Base-by-base conservation (phyloP, 2,329 filamentous ascomycete species). In the Fusarium aywerte region DNA sequence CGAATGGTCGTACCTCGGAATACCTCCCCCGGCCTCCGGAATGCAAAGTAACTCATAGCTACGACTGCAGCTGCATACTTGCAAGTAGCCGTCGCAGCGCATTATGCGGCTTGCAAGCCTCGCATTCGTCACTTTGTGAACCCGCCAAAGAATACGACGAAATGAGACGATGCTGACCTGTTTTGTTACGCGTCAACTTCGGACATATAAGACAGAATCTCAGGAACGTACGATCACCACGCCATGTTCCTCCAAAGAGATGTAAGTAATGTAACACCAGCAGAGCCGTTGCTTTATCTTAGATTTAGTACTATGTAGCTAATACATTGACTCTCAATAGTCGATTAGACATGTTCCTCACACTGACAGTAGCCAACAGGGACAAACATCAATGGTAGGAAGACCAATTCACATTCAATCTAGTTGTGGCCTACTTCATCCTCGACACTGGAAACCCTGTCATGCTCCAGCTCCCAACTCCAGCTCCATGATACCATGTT, bases 331-430 rank as follows among this genome's bases (percentile, higher is more conserved):
- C 20, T 18, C 29, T 23, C 10, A 20, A 31, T 12, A 12, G 11
- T 33, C n/a, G 35, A 45, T 32, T 27, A 33, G 27, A 25, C 12
- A 31, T 44, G 20, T 57, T 13, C 21, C 31, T 31, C n/a, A 36
- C 7, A 13, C 13, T 10, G 23, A 29, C 27, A 33, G 8, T 23
- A n/a, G 13, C 32, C 33, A 35, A 29, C 12, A 13, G 7, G 18
- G 44, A 61, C 23, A n/a, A 31, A 39, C 25, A 44, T 13, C 32
- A 52, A 49, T 25, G 45, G 31, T 20, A 49, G 45, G 31, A 54
- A 51, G 53, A 60, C 47, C 62, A 54, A 20, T 67, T 47, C 38
- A 40, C 55, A 54, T 68, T 68, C 66, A 69, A 67, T 69, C 66
- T 69, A 69, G 53, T 48, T 61, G 18, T 58, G 49, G 42, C 62